Conservation (phyloP, 2,329 filamentous ascomycete species). For the Fusarium sublunatum region DNA sequence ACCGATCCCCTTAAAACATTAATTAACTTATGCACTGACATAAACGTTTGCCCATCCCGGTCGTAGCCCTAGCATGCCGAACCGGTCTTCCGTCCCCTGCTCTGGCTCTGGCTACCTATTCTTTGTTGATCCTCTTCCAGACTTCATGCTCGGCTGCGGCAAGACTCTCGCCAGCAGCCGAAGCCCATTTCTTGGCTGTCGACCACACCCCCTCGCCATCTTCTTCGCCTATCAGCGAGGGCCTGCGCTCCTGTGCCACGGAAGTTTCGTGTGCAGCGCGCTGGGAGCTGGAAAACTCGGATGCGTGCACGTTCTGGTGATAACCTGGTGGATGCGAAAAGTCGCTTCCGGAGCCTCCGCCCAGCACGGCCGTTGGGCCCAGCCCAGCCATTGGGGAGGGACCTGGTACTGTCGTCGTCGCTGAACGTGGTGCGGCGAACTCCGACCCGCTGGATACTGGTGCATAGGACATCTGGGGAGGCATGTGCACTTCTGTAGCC, state of each 20-base stretch:
- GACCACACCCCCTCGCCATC: slow-evolving; percentile 64
- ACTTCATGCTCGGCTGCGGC: slow-evolving; percentile 70
- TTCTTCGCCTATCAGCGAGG: slow-evolving; percentile 43
- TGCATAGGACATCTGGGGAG: slow-evolving; percentile 62
- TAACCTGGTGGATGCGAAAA: slow-evolving; percentile 66
- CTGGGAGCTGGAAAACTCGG: slow-evolving; percentile 63
- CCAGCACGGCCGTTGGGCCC: slow-evolving; percentile 44
- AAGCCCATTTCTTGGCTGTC: slow-evolving; percentile 67
- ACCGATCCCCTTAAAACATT: slow-evolving; percentile 42
- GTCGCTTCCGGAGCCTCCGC: slow-evolving; percentile 43
- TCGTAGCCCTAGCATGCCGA: slow-evolving; percentile 33
- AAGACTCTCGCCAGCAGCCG: slow-evolving; percentile 67
- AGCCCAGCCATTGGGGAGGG: slow-evolving; percentile 44
- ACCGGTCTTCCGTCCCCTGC: slow-evolving; percentile 10
- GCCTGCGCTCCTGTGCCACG: slow-evolving; percentile 43
- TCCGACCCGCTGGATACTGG: slow-evolving; percentile 56
- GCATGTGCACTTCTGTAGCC: slow-evolving; percentile 58
- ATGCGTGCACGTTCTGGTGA: slow-evolving; percentile 65
- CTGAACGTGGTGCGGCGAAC: slow-evolving; percentile 59
- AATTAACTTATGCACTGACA: slow-evolving; percentile 38
- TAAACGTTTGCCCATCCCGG: slow-evolving; percentile 37
- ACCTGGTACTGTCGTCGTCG: slow-evolving; percentile 53
- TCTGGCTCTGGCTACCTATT: slow-evolving; percentile 52
- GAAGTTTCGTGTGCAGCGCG: slow-evolving; percentile 54
- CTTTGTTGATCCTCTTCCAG: slow-evolving; percentile 72